phyloP scores from a whole-genome alignment of 2,329 filamentous ascomycete genomes.

The Zymoseptoria brevis region DNA sequence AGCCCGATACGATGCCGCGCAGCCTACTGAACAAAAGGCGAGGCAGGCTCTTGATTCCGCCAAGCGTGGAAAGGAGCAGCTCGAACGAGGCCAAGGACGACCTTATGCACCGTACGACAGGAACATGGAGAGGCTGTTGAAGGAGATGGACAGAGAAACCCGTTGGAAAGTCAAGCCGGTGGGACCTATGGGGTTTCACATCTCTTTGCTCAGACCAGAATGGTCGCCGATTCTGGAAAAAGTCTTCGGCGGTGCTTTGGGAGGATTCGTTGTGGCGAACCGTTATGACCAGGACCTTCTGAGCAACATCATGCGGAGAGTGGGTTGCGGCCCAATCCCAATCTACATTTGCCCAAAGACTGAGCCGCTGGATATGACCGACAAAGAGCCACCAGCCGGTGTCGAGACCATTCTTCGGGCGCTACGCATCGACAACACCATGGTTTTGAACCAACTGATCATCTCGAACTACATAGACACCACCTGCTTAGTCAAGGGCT shows the following conservation, averaged over 20 bases:
- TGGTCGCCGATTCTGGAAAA: conserved; percentile 81
- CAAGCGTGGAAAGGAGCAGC: conserved; percentile 36
- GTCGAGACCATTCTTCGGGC: conserved; percentile 74
- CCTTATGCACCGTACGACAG: conserved; percentile 57
- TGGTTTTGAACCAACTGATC: conserved; percentile 73
- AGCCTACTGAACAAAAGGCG: conserved; percentile 1
- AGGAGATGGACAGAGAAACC: conserved; percentile 59
- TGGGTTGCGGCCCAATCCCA: conserved; percentile 39
- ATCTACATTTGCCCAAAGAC: conserved; percentile 56
- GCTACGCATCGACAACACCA: conserved; percentile 68
- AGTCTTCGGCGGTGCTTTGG: conserved; percentile 60
- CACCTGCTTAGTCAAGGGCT: conserved; percentile 63
- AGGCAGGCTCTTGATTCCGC: conserved; percentile 28
- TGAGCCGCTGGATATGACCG: conserved; percentile 48
- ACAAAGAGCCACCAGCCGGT: conserved; percentile 64
- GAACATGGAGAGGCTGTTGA: conserved; percentile 56
- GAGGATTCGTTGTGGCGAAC: conserved; percentile 72
- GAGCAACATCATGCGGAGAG: conserved; percentile 53
- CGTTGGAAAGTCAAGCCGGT: conserved; percentile 66
- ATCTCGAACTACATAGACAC: conserved; percentile 80
- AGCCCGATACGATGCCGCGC: conserved; percentile 23
- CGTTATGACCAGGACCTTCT: conserved; percentile 68
- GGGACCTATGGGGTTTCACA: conserved; percentile 72
- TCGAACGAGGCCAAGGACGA: conserved; percentile 52
- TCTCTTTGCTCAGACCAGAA: conserved; percentile 67